phyloP scores from a whole-genome alignment of 192 early-diverging fungal genomes.

The Coemansia asiatica region DNA sequence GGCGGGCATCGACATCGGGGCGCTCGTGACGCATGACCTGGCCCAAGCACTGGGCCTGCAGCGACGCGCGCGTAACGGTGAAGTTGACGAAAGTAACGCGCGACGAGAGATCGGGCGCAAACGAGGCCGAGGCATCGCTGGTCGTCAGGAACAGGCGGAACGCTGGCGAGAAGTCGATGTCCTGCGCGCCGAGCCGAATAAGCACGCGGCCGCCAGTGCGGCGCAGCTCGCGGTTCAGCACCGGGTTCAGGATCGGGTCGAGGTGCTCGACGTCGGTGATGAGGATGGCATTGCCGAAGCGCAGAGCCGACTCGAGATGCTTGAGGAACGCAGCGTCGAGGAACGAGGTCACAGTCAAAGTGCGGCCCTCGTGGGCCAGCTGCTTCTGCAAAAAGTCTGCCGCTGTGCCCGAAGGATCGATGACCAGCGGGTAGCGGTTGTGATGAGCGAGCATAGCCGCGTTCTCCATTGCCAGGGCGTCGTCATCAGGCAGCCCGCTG shows the following conservation, averaged over 20 bases:
- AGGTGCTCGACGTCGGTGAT: conserved; percentile 97
- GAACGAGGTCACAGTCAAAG: conserved; percentile 95
- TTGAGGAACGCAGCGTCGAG: conserved; percentile 96
- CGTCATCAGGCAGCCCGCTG: conserved; percentile 81
- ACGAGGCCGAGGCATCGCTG: conserved; percentile 87
- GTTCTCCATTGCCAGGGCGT: conserved; percentile 91
- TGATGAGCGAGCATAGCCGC: conserved; percentile 94
- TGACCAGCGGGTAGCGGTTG: conserved; percentile 95
- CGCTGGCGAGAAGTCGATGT: conserved; percentile 98
- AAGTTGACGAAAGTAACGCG: conserved; percentile 99
- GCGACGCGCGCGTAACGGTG: conserved; percentile 90
- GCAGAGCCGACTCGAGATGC: conserved; percentile 93
- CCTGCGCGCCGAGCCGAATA: conserved; percentile 92
- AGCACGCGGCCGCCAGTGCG: conserved; percentile 95
- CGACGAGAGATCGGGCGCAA: conserved; percentile 95
- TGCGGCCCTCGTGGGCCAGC: conserved; percentile 47
- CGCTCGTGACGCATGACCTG: conserved; percentile 93
- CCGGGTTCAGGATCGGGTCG: conserved; percentile 96
- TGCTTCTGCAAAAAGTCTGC: conserved; percentile 81
- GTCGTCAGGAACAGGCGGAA: conserved; percentile 95
- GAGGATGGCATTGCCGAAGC: conserved; percentile 97
- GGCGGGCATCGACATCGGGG: conserved; percentile 91
- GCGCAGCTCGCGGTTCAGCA: conserved; percentile 95
- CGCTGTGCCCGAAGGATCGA: conserved; percentile 96
- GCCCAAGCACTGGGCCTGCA: conserved; percentile 97